Conservation (phyloP, 768 basidiomycete genomes). For the Saitozyma sp. region DNA sequence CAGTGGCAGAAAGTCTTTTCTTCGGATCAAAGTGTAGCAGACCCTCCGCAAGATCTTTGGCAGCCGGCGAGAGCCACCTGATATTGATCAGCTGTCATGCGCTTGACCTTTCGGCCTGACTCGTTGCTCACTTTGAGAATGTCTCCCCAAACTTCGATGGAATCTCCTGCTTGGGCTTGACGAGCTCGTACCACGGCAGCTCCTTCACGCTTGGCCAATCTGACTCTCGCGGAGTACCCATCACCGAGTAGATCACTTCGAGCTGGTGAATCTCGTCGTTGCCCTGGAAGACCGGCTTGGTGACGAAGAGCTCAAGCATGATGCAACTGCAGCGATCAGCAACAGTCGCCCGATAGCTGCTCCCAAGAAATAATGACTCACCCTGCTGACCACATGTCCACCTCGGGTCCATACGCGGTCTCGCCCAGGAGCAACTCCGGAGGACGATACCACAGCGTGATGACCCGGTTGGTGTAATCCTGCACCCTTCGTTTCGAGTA, state of each 20-base stretch:
- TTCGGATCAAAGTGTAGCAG: slow-evolving; percentile 79
- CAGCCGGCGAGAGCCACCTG: slow-evolving; percentile 84
- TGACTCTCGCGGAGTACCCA: slow-evolving; percentile 78
- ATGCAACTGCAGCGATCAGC: slow-evolving; percentile 69
- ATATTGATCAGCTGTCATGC: background rate
- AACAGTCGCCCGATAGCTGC: background rate
- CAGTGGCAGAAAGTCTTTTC: slow-evolving; percentile 70
- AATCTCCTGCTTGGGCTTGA: slow-evolving; percentile 77
- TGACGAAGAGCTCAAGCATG: slow-evolving; percentile 94
- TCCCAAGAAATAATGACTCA: slow-evolving; percentile 53
- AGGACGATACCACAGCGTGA: slow-evolving; percentile 96
- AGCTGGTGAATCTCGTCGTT: slow-evolving; percentile 97
- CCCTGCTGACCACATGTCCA: slow-evolving; percentile 99
- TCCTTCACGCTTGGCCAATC: slow-evolving; percentile 80
- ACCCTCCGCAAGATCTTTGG: slow-evolving; percentile 79
- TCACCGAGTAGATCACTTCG: slow-evolving; percentile 83
- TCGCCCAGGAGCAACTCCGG: slow-evolving; percentile 93
- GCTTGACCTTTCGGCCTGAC: background rate
- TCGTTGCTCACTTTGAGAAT: slow-evolving; percentile 70
- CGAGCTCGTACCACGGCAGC: slow-evolving; percentile 98
- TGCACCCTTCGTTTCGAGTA: slow-evolving; percentile 85
- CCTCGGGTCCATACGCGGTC: slow-evolving; percentile 93
- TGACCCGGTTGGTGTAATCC: slow-evolving; percentile 99
- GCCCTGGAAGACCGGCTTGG: slow-evolving; percentile 96
- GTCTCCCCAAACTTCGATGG: slow-evolving; percentile 75